Base-by-base conservation (phyloP, 768 basidiomycete genomes). In the Hysterangium stoloniferum region DNA sequence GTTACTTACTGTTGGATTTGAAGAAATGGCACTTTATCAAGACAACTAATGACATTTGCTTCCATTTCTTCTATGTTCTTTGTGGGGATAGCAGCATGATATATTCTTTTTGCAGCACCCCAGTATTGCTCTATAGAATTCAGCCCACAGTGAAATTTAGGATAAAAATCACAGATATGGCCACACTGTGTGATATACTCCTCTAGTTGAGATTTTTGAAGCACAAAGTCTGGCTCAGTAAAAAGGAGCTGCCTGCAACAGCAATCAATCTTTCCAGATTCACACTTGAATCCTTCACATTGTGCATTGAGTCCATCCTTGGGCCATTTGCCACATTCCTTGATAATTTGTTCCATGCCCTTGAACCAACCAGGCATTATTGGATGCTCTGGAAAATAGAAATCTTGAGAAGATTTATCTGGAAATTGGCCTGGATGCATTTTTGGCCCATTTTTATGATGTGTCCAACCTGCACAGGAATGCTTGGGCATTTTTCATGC, bases 91-190 rank as follows among this genome's bases (percentile, higher is more conserved):
- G 45, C 45, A 17, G 54, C 6, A 1, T 64, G 54, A 54, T 73
- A 72, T 2, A 37, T n/a, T 8, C 52, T 53, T 52, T 73, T 74
- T 12, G 63, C 63, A 40, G 54, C 58, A 1, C 70, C 64, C 67
- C n/a, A 71, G 36, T 58, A 66, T 53, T 61, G 61, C 54, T 74
- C 71, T 59, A 75, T 75, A 13, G 68, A 68, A 58, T 75, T 74
- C 3, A 74, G 61, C 57, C 74, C 67, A 57, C 71, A 73, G 44
- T 75, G 70, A 56, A 66, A 74, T 49, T 73, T 71, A 0, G 64
- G 68, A 12, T 68, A 59, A 50, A 71, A 72, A 17, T 69, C 48
- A 47, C 61, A 59, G n/a, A 59, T 34, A 45, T 67, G 53, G 3
- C 69, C 68, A 0, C 54, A 27, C 0, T 46, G 44, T 9, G 59